These are phyloP conservation scores for Dendrobium huoshanense DNA, from an alignment of 106 monocot species.

Conservation along the genomic window DNA sequence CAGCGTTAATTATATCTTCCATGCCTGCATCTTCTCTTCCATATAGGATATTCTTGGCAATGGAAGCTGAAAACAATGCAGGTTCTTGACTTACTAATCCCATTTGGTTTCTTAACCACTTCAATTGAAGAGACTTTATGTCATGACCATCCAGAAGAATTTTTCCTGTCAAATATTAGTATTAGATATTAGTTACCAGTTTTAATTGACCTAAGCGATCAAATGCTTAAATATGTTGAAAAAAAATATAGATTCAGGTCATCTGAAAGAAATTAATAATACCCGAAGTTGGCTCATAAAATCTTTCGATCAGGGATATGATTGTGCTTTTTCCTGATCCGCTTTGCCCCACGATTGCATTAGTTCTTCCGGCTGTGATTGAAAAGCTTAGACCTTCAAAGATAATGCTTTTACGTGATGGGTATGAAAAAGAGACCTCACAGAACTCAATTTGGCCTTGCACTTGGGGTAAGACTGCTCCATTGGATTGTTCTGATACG, in stretches of 20 bases:
- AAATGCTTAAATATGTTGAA: not conserved
- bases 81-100: constrained; percentile 24
- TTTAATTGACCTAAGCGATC: not conserved
- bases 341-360: constrained; percentile 14
- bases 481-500: constrained; percentile 1
- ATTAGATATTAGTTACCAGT: not conserved
- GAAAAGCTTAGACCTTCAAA: constrained; percentile 11
- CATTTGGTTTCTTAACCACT: constrained; percentile 21
- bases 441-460: constrained; percentile 14
- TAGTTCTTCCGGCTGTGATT: constrained; percentile 14
- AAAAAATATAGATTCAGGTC: not conserved
- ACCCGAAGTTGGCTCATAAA: constrained; percentile 10
- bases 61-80: constrained; percentile 8
- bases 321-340: constrained; percentile 24
- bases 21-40: constrained; percentile 13
- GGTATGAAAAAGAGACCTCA: constrained; percentile 17
- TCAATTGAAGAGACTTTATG: constrained; percentile 3
- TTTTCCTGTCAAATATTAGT: constrained; percentile 8
- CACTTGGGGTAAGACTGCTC: constrained; percentile 13
- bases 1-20: constrained; percentile 12
- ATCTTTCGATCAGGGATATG: constrained; percentile 18
- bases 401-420: constrained; percentile 3
- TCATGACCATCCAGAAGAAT: constrained; percentile 15
- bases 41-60: constrained; percentile 15
- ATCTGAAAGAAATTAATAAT: not conserved